Evolutionary conservation across 768 basidiomycete genomes (phyloP).

Genomic region (Pisolithus microcarpus): DNA sequence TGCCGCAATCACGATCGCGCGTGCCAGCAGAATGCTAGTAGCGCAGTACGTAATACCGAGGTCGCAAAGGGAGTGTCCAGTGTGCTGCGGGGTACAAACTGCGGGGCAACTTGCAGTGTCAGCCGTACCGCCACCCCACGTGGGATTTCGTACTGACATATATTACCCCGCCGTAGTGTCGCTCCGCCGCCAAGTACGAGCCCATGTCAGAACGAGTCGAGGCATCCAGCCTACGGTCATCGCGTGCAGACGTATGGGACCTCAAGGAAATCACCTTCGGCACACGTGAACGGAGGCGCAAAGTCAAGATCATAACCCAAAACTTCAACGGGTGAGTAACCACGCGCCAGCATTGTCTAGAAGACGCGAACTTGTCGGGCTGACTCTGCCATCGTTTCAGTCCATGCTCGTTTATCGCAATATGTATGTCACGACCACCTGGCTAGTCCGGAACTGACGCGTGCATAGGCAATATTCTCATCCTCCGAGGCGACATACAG

Average conservation of each 20-base stretch:
- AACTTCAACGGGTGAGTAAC: constrained; percentile 71
- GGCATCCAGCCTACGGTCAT: constrained; percentile 13
- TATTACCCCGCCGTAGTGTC: neutral
- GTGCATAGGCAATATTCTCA: constrained; percentile 72
- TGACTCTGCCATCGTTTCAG: constrained; percentile 30
- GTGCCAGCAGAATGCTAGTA: too few relatives aligned
- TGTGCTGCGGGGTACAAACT: too few relatives aligned
- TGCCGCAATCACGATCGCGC: too few relatives aligned
- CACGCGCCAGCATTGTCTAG: neutral
- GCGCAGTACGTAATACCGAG: too few relatives aligned
- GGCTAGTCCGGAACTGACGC: neutral
- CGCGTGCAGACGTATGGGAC: constrained; percentile 60
- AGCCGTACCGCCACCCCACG: neutral
- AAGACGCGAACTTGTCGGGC: neutral
- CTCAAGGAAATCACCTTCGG: constrained; percentile 61
- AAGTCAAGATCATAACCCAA: constrained; percentile 66
- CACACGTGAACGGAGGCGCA: constrained; percentile 20
- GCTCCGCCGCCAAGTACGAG: neutral
- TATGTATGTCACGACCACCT: constrained; percentile 43
- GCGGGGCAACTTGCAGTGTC: too few relatives aligned
- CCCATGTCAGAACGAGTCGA: constrained; percentile 16
- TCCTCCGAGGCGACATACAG: constrained; percentile 74
- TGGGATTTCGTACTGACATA: neutral
- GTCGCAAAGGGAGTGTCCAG: too few relatives aligned
- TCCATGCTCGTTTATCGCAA: constrained; percentile 87